Evolutionary conservation across 1,284 basidiomycete species (phyloP).

Genomic region (Neonothopanus nambi): DNA sequence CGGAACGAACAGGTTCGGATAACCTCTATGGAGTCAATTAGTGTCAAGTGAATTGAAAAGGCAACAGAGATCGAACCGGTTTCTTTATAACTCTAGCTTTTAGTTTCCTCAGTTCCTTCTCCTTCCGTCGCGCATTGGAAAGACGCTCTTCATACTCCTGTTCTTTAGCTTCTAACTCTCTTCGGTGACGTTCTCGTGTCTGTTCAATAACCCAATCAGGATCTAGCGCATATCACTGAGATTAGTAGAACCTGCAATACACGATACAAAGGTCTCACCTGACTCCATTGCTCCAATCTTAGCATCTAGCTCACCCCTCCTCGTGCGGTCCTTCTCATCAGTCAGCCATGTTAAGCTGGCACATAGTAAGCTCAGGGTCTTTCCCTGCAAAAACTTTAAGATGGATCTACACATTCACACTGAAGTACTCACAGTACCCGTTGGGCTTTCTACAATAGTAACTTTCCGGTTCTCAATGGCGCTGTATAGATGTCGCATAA

Average conservation of each 20-base stretch:
- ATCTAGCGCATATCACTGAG: conserved; percentile 35
- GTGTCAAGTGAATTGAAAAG: background rate
- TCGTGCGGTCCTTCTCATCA: conserved; percentile 68
- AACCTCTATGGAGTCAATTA: background rate
- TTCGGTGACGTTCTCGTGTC: conserved; percentile 61
- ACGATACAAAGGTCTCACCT: conserved; percentile 18
- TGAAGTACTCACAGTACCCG: conserved; percentile 65
- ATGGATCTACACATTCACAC: conserved; percentile 5
- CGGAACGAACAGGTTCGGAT: background rate
- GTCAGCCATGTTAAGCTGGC: conserved; percentile 79
- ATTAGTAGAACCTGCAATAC: background rate
- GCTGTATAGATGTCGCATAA: conserved; percentile 87
- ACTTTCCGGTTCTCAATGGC: conserved; percentile 77
- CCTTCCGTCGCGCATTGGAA: conserved; percentile 57
- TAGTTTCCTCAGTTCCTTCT: conserved; percentile 59
- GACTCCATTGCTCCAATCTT: conserved; percentile 38
- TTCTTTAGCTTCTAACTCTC: conserved; percentile 69
- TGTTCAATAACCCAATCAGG: conserved; percentile 85
- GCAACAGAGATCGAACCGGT: conserved; percentile 41
- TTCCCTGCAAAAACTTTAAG: conserved; percentile 53
- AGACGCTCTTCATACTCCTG: conserved; percentile 63
- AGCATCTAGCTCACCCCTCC: conserved; percentile 56
- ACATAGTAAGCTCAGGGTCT: conserved; percentile 83
- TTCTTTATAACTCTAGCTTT: conserved; percentile 61
- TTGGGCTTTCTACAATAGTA: conserved; percentile 85